phyloP scores from a whole-genome alignment of 2,329 filamentous ascomycete genomes.

The Fusarium agapanthi region DNA sequence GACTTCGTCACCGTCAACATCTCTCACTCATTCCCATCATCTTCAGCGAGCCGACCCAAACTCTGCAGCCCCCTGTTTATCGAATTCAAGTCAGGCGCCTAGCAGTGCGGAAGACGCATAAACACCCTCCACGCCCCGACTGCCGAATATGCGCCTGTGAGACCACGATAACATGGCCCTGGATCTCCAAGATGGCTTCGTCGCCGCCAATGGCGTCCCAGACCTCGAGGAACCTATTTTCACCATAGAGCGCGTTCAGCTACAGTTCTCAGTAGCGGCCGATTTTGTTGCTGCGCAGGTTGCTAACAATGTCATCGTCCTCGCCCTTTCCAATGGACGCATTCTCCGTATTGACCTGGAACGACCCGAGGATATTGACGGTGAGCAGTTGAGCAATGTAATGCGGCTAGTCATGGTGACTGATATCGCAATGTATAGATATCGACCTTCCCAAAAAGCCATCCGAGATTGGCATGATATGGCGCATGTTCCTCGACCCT shows the following conservation, averaged over 20 bases:
- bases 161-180: slow-evolving; percentile 47
- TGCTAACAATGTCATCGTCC: slow-evolving; percentile 93
- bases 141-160: slow-evolving; percentile 38
- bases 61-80: not conserved
- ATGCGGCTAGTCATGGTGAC: not conserved
- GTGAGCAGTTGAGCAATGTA: slow-evolving; percentile 51
- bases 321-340: slow-evolving; percentile 90
- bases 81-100: not conserved
- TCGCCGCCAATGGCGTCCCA: slow-evolving; percentile 67
- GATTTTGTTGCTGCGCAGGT: slow-evolving; percentile 97
- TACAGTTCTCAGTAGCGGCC: slow-evolving; percentile 92
- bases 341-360: slow-evolving; percentile 95
- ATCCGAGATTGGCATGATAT: slow-evolving; percentile 89
- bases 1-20: slow-evolving; percentile 15
- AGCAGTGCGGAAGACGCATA: not conserved
- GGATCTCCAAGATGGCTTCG: slow-evolving; percentile 69
- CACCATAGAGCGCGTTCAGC: slow-evolving; percentile 89
- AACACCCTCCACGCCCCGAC: not conserved
- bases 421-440: slow-evolving; percentile 63
- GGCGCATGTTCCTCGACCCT: slow-evolving; percentile 96
- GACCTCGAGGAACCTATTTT: slow-evolving; percentile 82
- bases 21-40: not conserved
- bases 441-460: slow-evolving; percentile 96
- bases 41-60: slow-evolving; percentile 15
- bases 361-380: slow-evolving; percentile 93